Evolutionary conservation across 2,329 filamentous ascomycete species (phyloP), one percentile per base, ranked within the genome.

Genomic region (Graphilbum fragrans): DNA sequence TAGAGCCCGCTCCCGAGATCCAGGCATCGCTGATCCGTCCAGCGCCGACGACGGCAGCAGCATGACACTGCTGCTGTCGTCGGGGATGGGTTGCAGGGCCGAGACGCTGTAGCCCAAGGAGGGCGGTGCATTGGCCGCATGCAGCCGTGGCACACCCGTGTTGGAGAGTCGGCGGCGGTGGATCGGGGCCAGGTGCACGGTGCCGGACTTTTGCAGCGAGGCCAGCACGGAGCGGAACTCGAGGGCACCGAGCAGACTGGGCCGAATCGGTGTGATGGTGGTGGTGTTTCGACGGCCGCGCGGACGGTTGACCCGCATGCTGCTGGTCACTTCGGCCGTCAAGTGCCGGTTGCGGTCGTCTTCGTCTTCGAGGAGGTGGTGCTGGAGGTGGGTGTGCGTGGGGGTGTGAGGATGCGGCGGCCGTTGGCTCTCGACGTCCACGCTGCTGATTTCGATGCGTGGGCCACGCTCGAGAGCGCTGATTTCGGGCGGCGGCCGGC

Each of bases 221-320:
- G 85, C 82, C 36, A 98, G 66, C 3, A 94, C 82, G 3, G 90
- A 90, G 51, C 88, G 76, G 52, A 98, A 98, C 60, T 98, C 92
- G 43, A 98, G 67, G 9, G 86, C 92, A 35, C 92, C 92, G 4
- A 98, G 82, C 37, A 98, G 66, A 65, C 92, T 96, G 2, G 92
- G 90, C 35, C 92, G 74, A 47, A 98, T 95, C 0, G 87, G 83
- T 7, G 80, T 90, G 46, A 88, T 73, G 2, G 86, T 71, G 0
- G 83, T 86, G 49, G 80, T 81, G 49, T 82, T 77, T 47, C 78
- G 73, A 35, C 70, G 70, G 37, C 76, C 69, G 25, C 67, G 65
- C 1, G 84, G 77, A 19, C 86, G 76, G 49, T 78, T 79, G 22
- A 96, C 71, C 43, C 90, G 82, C 92, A 98, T 98, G 58, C 86